Evolutionary conservation across 345 rosid species (phyloP).

Genomic region (Rubroshorea leprosula): DNA sequence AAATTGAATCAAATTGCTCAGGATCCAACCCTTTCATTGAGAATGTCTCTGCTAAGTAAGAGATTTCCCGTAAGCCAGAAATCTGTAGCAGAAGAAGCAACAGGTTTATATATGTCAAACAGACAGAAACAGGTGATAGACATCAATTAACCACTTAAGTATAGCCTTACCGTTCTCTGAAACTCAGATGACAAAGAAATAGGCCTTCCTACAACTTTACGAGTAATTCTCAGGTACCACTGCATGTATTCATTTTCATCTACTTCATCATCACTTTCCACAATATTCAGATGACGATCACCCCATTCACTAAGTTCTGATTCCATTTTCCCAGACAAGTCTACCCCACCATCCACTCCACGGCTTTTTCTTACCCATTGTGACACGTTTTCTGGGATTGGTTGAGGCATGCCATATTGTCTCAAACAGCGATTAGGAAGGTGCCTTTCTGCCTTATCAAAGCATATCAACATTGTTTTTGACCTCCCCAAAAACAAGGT

Average conservation of each 20-base stretch:
- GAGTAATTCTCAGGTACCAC: slow-evolving; percentile 75
- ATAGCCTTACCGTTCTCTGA: slow-evolving; percentile 63
- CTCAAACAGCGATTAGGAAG: slow-evolving; percentile 92
- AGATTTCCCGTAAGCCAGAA: slow-evolving; percentile 73
- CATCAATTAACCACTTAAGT: slow-evolving; percentile 11
- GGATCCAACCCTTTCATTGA: slow-evolving; percentile 57
- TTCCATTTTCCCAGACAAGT: slow-evolving; percentile 89
- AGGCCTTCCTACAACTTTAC: slow-evolving; percentile 81
- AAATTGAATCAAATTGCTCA: slow-evolving; percentile 55
- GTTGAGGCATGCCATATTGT: slow-evolving; percentile 71
- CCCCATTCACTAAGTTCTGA: slow-evolving; percentile 84
- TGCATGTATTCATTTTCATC: slow-evolving; percentile 78
- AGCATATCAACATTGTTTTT: slow-evolving; percentile 88
- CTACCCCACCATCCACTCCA: slow-evolving; percentile 97
- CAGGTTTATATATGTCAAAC: not conserved
- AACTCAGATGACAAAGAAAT: slow-evolving; percentile 73
- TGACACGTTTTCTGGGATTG: slow-evolving; percentile 75
- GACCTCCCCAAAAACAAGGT: slow-evolving; percentile 79
- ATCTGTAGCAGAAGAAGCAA: slow-evolving; percentile 38
- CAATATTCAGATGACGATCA: slow-evolving; percentile 53
- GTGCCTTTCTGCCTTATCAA: slow-evolving; percentile 98
- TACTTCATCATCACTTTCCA: slow-evolving; percentile 50
- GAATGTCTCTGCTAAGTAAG: slow-evolving; percentile 72
- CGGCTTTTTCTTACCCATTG: slow-evolving; percentile 94
- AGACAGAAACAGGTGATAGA: slow-evolving; percentile 2